Percentiles rank a stretch among this genome's conserved stretches.
phyloP scores from a whole-genome alignment of 768 basidiomycete genomes.

The Collybia sordida region DNA sequence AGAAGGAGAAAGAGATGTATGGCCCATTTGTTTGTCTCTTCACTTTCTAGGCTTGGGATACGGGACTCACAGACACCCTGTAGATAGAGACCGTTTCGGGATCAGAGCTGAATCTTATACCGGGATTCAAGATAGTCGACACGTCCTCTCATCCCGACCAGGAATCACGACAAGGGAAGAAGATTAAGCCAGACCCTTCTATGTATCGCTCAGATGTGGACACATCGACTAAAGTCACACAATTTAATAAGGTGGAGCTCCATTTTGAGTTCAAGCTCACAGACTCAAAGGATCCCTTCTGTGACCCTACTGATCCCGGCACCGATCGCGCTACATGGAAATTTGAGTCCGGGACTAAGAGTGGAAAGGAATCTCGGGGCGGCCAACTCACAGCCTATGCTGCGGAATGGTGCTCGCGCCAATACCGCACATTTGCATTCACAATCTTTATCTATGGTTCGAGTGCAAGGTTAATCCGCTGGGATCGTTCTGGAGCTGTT shows the following conservation, averaged over 20 bases:
- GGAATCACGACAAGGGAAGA: no score
- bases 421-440: conserved; percentile 24
- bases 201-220: neutral
- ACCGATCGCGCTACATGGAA: neutral
- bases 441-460: no score
- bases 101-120: neutral
- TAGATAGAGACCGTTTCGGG: neutral
- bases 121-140: no score
- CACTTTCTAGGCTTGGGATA: neutral
- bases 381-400: conserved; percentile 24
- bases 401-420: conserved; percentile 17
- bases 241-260: conserved; percentile 2
- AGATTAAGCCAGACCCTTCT: no score
- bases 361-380: conserved; percentile 5
- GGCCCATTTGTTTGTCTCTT: neutral
- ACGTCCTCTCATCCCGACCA: no score
- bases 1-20: no score
- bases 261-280: conserved; percentile 15
- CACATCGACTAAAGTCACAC: neutral
- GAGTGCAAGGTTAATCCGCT: conserved; percentile 25
- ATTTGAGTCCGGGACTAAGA: no score
- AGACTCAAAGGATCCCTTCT: conserved; percentile 9
- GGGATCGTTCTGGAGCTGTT: conserved; percentile 31
- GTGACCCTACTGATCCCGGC: neutral
- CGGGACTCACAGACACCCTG: neutral